These are phyloP conservation scores for Mycena vulgaris DNA, from an alignment of 768 basidiomycete species.

Conservation along the genomic window DNA sequence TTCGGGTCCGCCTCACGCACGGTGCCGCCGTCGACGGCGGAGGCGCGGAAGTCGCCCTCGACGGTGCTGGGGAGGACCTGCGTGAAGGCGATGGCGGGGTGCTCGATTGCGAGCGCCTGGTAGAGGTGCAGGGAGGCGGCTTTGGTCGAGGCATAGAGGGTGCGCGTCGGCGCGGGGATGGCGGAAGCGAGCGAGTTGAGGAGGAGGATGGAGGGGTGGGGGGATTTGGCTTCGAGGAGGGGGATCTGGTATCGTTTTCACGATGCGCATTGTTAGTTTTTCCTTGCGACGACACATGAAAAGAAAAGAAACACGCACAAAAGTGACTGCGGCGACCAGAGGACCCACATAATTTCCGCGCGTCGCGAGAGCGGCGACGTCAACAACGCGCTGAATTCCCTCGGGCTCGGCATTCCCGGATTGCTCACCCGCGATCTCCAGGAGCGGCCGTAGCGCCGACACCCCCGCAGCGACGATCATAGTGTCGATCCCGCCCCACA, in stretches of 20 bases:
- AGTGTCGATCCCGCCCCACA: slow-evolving; percentile 88
- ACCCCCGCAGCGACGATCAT: slow-evolving; percentile 88
- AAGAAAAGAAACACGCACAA: slow-evolving; percentile 68
- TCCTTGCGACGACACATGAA: slow-evolving; percentile 3
- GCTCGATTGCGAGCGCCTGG: slow-evolving; percentile 86
- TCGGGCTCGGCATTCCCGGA: slow-evolving; percentile 50
- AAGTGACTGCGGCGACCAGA: slow-evolving; percentile 76
- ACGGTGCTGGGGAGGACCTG: slow-evolving; percentile 78
- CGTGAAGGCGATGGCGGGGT: slow-evolving; percentile 77
- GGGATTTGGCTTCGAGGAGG: slow-evolving; percentile 74
- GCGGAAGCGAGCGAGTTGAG: slow-evolving; percentile 85
- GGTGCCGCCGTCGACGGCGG: slow-evolving; percentile 75
- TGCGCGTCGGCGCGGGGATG: slow-evolving; percentile 88
- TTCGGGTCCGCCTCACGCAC: slow-evolving; percentile 68
- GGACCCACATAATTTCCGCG: slow-evolving; percentile 81
- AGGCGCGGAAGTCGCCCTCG: slow-evolving; percentile 84
- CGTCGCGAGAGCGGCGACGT: slow-evolving; percentile 70
- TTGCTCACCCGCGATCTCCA: slow-evolving; percentile 76
- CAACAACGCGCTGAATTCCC: slow-evolving; percentile 72
- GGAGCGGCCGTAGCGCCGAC: slow-evolving; percentile 82
- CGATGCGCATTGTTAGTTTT: neutral
- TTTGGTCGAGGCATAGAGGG: slow-evolving; percentile 90
- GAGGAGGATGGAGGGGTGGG: slow-evolving; percentile 81
- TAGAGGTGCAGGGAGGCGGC: slow-evolving; percentile 83
- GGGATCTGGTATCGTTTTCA: slow-evolving; percentile 85